phyloP scores from a whole-genome alignment of 495 filamentous ascomycete genomes.

The Hypoxylon crocopeplum region DNA sequence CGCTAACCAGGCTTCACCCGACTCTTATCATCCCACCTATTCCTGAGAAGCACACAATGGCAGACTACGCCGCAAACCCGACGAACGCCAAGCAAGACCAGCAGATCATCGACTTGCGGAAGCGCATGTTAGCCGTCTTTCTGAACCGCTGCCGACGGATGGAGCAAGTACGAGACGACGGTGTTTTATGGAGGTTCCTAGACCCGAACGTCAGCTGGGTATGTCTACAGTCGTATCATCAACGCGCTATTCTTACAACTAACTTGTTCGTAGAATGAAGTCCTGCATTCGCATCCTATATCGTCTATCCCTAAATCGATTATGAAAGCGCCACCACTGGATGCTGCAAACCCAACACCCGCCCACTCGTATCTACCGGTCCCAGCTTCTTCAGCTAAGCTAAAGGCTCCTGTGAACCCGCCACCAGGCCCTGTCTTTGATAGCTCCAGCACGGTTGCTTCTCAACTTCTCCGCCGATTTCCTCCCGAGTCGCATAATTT shows the following conservation, averaged over 20 bases:
- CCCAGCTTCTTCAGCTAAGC: slow-evolving; percentile 82
- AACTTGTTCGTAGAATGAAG: slow-evolving; percentile 75
- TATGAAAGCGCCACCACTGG: slow-evolving; percentile 89
- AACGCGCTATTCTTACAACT: slow-evolving; percentile 25
- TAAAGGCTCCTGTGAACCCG: slow-evolving; percentile 65
- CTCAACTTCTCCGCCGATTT: slow-evolving; percentile 77
- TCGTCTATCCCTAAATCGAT: slow-evolving; percentile 91
- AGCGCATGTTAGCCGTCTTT: slow-evolving; percentile 95
- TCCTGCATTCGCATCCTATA: slow-evolving; percentile 86
- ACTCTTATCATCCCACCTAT: slow-evolving; percentile 96
- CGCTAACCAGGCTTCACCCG: slow-evolving; percentile 87
- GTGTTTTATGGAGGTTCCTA: slow-evolving; percentile 95
- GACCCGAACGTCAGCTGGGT: slow-evolving; percentile 99
- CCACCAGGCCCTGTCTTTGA: slow-evolving; percentile 47
- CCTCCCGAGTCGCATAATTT: slow-evolving; percentile 78
- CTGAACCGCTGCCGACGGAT: slow-evolving; percentile 90
- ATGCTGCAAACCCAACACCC: slow-evolving; percentile 88
- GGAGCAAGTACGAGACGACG: slow-evolving; percentile 92
- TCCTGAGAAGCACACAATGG: slow-evolving; percentile 97
- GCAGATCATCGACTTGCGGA: slow-evolving; percentile 92
- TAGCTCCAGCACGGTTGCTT: slow-evolving; percentile 58
- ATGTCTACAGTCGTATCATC: slow-evolving; percentile 34
- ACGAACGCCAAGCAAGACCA: slow-evolving; percentile 98
- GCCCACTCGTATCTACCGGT: slow-evolving; percentile 89
- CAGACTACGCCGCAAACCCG: slow-evolving; percentile 96